Evolutionary conservation across 805 yeast species (phyloP).

Genomic region (Candida ipomoeae): DNA sequence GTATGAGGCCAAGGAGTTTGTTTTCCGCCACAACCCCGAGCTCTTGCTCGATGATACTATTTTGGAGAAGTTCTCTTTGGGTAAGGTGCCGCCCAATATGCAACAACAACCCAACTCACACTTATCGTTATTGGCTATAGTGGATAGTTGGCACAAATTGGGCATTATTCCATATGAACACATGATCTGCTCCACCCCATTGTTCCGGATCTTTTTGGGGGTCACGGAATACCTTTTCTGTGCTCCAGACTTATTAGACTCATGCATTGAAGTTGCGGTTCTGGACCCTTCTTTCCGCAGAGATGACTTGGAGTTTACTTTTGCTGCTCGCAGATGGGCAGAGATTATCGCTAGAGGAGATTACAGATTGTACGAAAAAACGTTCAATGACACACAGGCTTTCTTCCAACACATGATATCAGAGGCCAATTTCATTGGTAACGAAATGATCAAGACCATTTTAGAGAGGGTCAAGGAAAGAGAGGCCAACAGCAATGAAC

Average conservation of each 20-base stretch:
- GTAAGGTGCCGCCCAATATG: conserved; percentile 64
- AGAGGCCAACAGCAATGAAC: neutral
- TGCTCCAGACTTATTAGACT: conserved; percentile 76
- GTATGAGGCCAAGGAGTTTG: conserved; percentile 62
- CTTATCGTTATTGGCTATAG: conserved; percentile 81
- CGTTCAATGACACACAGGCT: conserved; percentile 75
- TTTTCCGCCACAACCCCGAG: conserved; percentile 62
- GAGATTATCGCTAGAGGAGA: conserved; percentile 71
- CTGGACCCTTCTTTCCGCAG: conserved; percentile 65
- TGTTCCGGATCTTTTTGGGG: conserved; percentile 86
- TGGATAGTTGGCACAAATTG: conserved; percentile 85
- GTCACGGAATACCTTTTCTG: conserved; percentile 90
- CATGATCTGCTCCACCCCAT: conserved; percentile 92
- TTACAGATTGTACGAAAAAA: conserved; percentile 62
- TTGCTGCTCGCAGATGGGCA: conserved; percentile 90
- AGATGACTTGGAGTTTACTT: conserved; percentile 88
- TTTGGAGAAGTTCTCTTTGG: conserved; percentile 73
- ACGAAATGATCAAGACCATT: conserved; percentile 88
- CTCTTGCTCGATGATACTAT: conserved; percentile 73
- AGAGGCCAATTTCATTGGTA: conserved; percentile 85
- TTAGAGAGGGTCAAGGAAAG: conserved; percentile 39
- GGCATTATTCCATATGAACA: conserved; percentile 93
- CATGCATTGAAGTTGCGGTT: conserved; percentile 69
- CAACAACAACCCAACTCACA: conserved; percentile 77
- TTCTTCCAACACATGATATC: conserved; percentile 84